Percentiles rank a stretch among this genome's conserved stretches.
These are phyloP conservation scores for Hypoxylon sp. DNA, from an alignment of 2,329 filamentous ascomycete species.

Conservation along the genomic window DNA sequence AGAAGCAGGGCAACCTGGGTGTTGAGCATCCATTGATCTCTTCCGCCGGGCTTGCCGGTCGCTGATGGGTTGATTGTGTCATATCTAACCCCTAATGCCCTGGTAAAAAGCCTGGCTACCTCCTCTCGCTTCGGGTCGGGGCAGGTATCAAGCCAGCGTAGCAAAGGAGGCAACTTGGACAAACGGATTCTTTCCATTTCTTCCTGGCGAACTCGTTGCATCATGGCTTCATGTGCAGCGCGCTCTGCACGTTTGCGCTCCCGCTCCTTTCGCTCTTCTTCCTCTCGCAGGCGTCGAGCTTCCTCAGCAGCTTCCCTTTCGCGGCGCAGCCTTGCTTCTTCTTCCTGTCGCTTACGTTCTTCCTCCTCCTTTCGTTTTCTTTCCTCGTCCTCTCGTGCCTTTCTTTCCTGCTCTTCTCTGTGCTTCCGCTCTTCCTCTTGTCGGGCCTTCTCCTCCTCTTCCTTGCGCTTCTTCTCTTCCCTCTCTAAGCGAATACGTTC, in stretches of 20 bases:
- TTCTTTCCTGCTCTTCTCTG: constrained; percentile 48
- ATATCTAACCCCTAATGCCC: constrained; percentile 71
- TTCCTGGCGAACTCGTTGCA: constrained; percentile 64
- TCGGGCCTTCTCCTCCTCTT: constrained; percentile 52
- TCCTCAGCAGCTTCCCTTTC: constrained; percentile 51
- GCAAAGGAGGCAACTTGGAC: constrained; percentile 68
- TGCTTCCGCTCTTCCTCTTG: constrained; percentile 44
- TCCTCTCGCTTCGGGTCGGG: constrained; percentile 64
- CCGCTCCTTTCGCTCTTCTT: constrained; percentile 62
- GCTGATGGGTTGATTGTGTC: constrained; percentile 70
- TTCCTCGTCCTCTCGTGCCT: constrained; percentile 50
- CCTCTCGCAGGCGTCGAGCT: constrained; percentile 60
- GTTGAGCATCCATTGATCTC: constrained; percentile 76
- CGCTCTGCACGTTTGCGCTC: constrained; percentile 61
- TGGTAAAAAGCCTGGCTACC: constrained; percentile 67
- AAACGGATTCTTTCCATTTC: constrained; percentile 68
- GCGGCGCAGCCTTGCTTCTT: constrained; percentile 52
- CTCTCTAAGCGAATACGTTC: constrained; percentile 48
- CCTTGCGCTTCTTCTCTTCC: constrained; percentile 45
- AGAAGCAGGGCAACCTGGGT: constrained; percentile 73
- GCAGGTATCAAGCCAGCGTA: constrained; percentile 70
- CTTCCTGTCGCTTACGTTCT: constrained; percentile 53
- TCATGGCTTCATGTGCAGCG: constrained; percentile 64
- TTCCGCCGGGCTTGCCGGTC: constrained; percentile 66
- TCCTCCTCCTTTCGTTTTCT: constrained; percentile 55